Evolutionary conservation across 306 rosid species (phyloP).

Genomic region (Hippophae tibetana): DNA sequence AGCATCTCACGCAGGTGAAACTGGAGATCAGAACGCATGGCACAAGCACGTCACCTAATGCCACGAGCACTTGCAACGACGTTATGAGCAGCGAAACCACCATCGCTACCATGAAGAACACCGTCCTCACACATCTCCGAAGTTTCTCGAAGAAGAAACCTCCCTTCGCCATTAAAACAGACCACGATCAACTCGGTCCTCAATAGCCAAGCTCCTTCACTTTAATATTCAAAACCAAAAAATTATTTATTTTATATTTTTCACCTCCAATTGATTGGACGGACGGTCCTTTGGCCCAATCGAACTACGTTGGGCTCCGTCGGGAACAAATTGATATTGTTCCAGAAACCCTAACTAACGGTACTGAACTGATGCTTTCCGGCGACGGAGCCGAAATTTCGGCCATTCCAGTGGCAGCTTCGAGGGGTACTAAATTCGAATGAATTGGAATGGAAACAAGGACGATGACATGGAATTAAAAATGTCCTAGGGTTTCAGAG

Average conservation of each 20-base stretch:
- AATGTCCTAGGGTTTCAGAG: slow-evolving; percentile 30
- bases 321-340: slow-evolving; percentile 14
- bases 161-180: slow-evolving; percentile 58
- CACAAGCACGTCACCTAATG: slow-evolving; percentile 59
- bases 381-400: slow-evolving; percentile 26
- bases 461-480: slow-evolving; percentile 23
- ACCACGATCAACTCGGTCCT: slow-evolving; percentile 18
- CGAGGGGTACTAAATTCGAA: slow-evolving; percentile 6
- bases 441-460: slow-evolving; percentile 2
- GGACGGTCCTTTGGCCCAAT: slow-evolving; percentile 13
- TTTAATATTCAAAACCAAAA: background rate
- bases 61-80: slow-evolving; percentile 79
- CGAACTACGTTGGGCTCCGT: slow-evolving; percentile 19
- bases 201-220: background rate
- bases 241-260: background rate
- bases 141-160: slow-evolving; percentile 58
- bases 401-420: slow-evolving; percentile 38
- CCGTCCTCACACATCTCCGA: slow-evolving; percentile 62
- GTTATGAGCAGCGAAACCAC: slow-evolving; percentile 62
- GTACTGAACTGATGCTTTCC: slow-evolving; percentile 4
- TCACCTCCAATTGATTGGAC: slow-evolving; percentile 22
- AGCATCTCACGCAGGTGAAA: slow-evolving; percentile 72
- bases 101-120: slow-evolving; percentile 79
- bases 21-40: slow-evolving; percentile 66
- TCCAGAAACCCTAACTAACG: slow-evolving; percentile 36